A percentile compares a stretch with the other conserved stretches of the same genome.
phyloP scores from a whole-genome alignment of 768 basidiomycete genomes.

The Mycena vulgaris region DNA sequence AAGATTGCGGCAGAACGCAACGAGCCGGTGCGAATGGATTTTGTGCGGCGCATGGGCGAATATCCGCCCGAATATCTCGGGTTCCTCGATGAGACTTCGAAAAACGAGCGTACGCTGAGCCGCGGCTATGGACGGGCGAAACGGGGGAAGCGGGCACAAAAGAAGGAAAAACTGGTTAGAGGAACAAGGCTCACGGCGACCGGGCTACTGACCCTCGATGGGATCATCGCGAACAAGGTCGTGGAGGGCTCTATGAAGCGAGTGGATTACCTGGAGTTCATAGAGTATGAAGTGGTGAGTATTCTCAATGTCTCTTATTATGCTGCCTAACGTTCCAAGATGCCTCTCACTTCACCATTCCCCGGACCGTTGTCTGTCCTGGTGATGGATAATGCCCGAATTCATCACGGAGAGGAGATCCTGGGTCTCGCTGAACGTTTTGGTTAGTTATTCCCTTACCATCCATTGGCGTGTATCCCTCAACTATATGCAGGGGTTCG shows the following conservation, averaged over 20 bases:
- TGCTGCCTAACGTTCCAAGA: constrained; percentile 12
- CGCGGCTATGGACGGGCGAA: constrained; percentile 39
- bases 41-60: constrained; percentile 43
- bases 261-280: constrained; percentile 41
- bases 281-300: constrained; percentile 45
- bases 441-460: constrained; percentile 22
- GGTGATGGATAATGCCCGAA: no score
- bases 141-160: constrained; percentile 42
- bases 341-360: constrained; percentile 44
- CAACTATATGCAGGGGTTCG: constrained; percentile 24
- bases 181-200: constrained; percentile 43
- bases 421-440: constrained; percentile 42
- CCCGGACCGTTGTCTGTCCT: constrained; percentile 40
- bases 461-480: no score
- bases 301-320: not conserved
- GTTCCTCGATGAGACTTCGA: constrained; percentile 54
- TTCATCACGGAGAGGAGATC: constrained; percentile 50
- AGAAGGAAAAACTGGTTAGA: constrained; percentile 47
- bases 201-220: constrained; percentile 49
- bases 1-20: constrained; percentile 51
- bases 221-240: constrained; percentile 46
- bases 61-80: constrained; percentile 52
- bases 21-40: constrained; percentile 44
- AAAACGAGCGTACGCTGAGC: constrained; percentile 45
- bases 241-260: constrained; percentile 49